Percentiles rank a stretch among this genome's conserved stretches.
Conservation (phyloP, 2,329 filamentous ascomycete species). For the Chrysosporium keratinophilum region DNA sequence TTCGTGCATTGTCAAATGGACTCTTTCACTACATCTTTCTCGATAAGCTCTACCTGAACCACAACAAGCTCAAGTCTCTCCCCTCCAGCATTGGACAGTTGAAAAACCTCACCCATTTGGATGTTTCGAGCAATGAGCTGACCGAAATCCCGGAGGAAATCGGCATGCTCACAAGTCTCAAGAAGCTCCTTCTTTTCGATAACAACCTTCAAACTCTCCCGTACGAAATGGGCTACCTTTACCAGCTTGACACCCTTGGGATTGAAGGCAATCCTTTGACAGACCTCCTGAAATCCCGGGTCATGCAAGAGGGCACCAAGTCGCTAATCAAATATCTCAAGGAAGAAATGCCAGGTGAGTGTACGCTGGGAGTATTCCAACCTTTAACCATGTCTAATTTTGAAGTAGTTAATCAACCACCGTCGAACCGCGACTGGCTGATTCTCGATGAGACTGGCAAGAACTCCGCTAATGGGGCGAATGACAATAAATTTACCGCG, state of each 20-base stretch:
- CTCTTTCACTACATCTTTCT: slow-evolving; percentile 85
- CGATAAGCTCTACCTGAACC: slow-evolving; percentile 83
- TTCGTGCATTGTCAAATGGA: slow-evolving; percentile 67
- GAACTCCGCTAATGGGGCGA: slow-evolving; percentile 40
- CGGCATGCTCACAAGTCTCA: slow-evolving; percentile 91
- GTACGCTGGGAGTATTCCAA: slow-evolving; percentile 29
- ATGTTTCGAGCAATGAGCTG: slow-evolving; percentile 81
- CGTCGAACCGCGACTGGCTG: slow-evolving; percentile 64
- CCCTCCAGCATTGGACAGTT: slow-evolving; percentile 72
- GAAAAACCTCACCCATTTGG: slow-evolving; percentile 69
- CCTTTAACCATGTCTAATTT: slow-evolving; percentile 3
- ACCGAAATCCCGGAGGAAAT: slow-evolving; percentile 75
- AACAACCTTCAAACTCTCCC: slow-evolving; percentile 77
- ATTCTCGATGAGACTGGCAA: slow-evolving; percentile 51
- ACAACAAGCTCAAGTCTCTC: slow-evolving; percentile 76
- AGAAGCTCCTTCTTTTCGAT: slow-evolving; percentile 76
- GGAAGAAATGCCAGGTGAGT: slow-evolving; percentile 73
- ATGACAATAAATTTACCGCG: slow-evolving; percentile 61
- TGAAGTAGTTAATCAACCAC: slow-evolving; percentile 60
- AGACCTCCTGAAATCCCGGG: slow-evolving; percentile 62
- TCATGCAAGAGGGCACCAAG: slow-evolving; percentile 80
- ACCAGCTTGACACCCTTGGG: slow-evolving; percentile 77
- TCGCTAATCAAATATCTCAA: slow-evolving; percentile 72
- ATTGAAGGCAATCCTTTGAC: slow-evolving; percentile 86
- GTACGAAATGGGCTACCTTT: slow-evolving; percentile 77